Percentiles rank a stretch among this genome's conserved stretches.
phyloP scores from a whole-genome alignment of 2,329 filamentous ascomycete genomes.

The Elsinoe australis region DNA sequence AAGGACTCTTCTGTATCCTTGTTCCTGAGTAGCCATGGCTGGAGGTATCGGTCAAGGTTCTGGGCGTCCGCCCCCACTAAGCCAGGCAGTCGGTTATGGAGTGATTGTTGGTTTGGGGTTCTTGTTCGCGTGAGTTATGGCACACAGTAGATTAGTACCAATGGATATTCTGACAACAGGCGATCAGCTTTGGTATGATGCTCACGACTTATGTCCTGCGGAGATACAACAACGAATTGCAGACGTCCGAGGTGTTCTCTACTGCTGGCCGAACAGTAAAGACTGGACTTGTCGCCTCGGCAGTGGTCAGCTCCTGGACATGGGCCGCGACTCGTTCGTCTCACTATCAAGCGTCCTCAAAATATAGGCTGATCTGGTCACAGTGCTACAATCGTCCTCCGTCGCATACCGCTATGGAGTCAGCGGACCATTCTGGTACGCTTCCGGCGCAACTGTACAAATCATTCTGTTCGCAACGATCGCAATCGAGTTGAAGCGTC shows the following conservation, averaged over 20 bases:
- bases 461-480: slow-evolving; percentile 85
- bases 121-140: slow-evolving; percentile 51
- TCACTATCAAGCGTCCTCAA: not conserved
- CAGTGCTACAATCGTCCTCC: slow-evolving; percentile 60
- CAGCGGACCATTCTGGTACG: slow-evolving; percentile 59
- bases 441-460: slow-evolving; percentile 67
- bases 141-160: too few relatives aligned
- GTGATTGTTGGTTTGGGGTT: slow-evolving; percentile 68
- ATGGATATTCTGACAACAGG: not conserved
- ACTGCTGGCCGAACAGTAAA: slow-evolving; percentile 85
- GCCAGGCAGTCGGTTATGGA: slow-evolving; percentile 66
- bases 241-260: slow-evolving; percentile 89
- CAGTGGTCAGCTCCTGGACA: slow-evolving; percentile 89
- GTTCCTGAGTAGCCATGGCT: not conserved
- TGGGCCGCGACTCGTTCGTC: slow-evolving; percentile 68
- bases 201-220: slow-evolving; percentile 63
- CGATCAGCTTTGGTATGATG: slow-evolving; percentile 57
- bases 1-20: not conserved
- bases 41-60: slow-evolving; percentile 12
- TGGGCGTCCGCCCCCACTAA: slow-evolving; percentile 27
- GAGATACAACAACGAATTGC: slow-evolving; percentile 66
- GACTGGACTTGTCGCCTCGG: slow-evolving; percentile 76
- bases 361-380: not conserved
- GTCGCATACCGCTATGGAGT: slow-evolving; percentile 66
- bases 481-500: slow-evolving; percentile 80